Percentiles rank a stretch among this genome's conserved stretches.
These are phyloP conservation scores for Rhodotorula glutinis DNA, from an alignment of 1,284 basidiomycete species.

Conservation along the genomic window DNA sequence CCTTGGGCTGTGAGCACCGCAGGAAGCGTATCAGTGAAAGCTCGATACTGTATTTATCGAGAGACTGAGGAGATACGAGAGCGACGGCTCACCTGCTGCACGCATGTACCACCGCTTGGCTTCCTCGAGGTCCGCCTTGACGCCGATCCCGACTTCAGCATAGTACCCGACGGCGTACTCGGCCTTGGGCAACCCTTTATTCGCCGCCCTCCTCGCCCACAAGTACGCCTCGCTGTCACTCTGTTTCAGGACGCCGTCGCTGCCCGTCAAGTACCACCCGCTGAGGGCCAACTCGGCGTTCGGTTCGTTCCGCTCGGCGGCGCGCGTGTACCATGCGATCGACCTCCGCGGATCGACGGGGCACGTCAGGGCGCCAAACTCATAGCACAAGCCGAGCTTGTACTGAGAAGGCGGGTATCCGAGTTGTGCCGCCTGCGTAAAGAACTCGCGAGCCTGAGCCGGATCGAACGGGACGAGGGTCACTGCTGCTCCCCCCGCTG, in stretches of 20 bases:
- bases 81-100: slow-evolving; percentile 69
- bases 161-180: slow-evolving; percentile 90
- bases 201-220: slow-evolving; percentile 52
- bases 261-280: slow-evolving; percentile 76
- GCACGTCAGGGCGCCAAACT: slow-evolving; percentile 85
- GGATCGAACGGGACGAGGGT: slow-evolving; percentile 57
- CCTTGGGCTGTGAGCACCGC: slow-evolving; percentile 69
- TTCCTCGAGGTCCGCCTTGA: slow-evolving; percentile 91
- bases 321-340: slow-evolving; percentile 98
- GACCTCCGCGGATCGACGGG: slow-evolving; percentile 87
- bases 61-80: background rate
- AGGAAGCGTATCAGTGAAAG: background rate
- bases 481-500: background rate
- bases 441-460: slow-evolving; percentile 76
- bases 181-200: slow-evolving; percentile 52
- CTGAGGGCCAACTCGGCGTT: slow-evolving; percentile 77
- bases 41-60: background rate
- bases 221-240: slow-evolving; percentile 92
- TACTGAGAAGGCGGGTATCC: slow-evolving; percentile 92
- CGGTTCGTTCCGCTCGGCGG: slow-evolving; percentile 89
- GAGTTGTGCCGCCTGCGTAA: slow-evolving; percentile 87
- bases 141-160: slow-evolving; percentile 94
- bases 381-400: slow-evolving; percentile 91
- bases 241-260: slow-evolving; percentile 91
- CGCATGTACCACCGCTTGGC: slow-evolving; percentile 99